Base-by-base conservation (phyloP, 2,329 filamentous ascomycete species). In the Pseudophaeomoniella oleicola region DNA sequence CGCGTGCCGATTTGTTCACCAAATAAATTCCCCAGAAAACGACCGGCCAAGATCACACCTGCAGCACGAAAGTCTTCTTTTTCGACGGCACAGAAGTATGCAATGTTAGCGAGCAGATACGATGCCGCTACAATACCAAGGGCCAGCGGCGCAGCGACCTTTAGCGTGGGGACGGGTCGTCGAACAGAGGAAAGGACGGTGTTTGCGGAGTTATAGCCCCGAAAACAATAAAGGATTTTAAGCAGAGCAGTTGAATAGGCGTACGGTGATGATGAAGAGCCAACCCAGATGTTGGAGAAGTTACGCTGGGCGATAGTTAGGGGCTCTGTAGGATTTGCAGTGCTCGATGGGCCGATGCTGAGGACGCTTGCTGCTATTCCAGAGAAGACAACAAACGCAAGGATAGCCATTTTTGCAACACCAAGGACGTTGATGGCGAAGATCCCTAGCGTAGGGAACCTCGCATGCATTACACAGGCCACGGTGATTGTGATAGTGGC, bases 51-150 rank as follows among this genome's bases (percentile, higher is more conserved):
- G 2, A 72, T 64, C 15, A 66, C 63, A 13, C 69, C 71, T 0
- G 68, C 67, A 2, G 56, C 53, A 12, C 64, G 55, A 42, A 77
- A 70, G 39, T 73, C 66, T 4, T 69, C 62, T 41, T 66, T 66
- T 13, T 70, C 66, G 1, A 75, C 69, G 5, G 69, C 71, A 3
- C 69, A 64, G 44, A 75, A 74, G 51, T 74, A 75, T 14, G 71
- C 67, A 19, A 73, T 60, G 48, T 73, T 75, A 50, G 66, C 62
- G 30, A 73, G 57, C 51, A 75, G 66, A 48, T 75, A 76, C 1
- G 70, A 51, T 16, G 71, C 49, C 0, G 66, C 64, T n/a, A 72
- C 67, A 5, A 66, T 57, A n/a, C 56, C 53, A 5, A 76, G 62
- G 1, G 70, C 72, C 3, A 68, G 43, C 0, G 71, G 69, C 0